These are phyloP conservation scores for Fusarium heterosporum DNA, from an alignment of 2,329 filamentous ascomycete genomes.

Conservation along the genomic window DNA sequence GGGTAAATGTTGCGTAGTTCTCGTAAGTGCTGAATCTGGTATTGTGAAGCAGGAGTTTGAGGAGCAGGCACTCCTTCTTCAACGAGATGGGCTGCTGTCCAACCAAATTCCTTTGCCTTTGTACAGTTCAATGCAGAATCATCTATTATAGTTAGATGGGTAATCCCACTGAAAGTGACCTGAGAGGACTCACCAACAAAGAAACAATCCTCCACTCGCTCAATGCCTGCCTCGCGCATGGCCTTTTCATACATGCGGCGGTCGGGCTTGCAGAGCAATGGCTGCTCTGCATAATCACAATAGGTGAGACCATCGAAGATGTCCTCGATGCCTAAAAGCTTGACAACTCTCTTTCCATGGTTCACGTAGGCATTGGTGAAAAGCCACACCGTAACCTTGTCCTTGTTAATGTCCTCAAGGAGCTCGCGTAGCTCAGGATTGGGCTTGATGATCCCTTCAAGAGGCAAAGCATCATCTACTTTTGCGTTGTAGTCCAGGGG, in stretches of 20 bases:
- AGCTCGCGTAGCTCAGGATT: conserved; percentile 79
- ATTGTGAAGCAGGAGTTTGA: conserved; percentile 72
- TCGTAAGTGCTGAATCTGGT: conserved; percentile 79
- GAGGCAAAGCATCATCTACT: conserved; percentile 92
- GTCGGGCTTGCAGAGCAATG: conserved; percentile 88
- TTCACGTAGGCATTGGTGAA: conserved; percentile 96
- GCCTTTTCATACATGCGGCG: conserved; percentile 87
- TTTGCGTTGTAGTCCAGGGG: conserved; percentile 93
- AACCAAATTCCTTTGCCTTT: conserved; percentile 81
- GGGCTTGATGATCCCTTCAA: conserved; percentile 85
- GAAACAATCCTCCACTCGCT: conserved; percentile 78
- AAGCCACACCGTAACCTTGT: conserved; percentile 90
- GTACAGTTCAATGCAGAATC: conserved; percentile 88
- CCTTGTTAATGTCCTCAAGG: conserved; percentile 83
- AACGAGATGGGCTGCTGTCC: conserved; percentile 87
- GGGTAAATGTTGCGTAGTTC: conserved; percentile 83
- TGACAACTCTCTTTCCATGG: conserved; percentile 85
- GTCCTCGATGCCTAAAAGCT: conserved; percentile 83
- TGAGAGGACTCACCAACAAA: conserved; percentile 80
- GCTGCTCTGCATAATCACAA: conserved; percentile 83
- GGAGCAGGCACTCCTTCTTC: conserved; percentile 78
- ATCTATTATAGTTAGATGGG: conserved; percentile 63
- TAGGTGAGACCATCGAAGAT: conserved; percentile 95
- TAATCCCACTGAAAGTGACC: not conserved
- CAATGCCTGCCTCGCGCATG: conserved; percentile 83